These are phyloP conservation scores for Diaporthe vaccinii DNA, from an alignment of 2,329 filamentous ascomycete species.

Conservation along the genomic window DNA sequence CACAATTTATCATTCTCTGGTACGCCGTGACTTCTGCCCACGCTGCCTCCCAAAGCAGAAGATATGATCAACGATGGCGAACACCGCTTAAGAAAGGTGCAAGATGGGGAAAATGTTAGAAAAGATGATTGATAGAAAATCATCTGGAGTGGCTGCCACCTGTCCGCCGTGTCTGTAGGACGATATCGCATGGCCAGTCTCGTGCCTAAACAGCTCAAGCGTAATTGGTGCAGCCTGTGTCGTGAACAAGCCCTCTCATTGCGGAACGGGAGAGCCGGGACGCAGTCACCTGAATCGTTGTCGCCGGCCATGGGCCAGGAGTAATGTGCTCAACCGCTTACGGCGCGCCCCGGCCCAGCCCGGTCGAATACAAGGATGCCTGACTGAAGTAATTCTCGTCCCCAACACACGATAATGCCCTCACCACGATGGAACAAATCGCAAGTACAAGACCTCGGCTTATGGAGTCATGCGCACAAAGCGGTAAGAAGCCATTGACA, in stretches of 20 bases:
- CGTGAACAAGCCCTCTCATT: neutral
- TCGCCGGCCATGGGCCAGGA: neutral
- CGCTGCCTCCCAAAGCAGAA: neutral
- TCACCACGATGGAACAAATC: neutral
- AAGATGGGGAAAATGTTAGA: neutral
- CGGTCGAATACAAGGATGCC: neutral
- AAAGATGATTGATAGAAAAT: neutral
- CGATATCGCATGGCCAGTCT: neutral
- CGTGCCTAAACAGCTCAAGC: neutral
- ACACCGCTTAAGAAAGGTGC: neutral
- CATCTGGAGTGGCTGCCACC: too few relatives aligned
- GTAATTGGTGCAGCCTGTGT: neutral
- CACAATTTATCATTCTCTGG: too few relatives aligned
- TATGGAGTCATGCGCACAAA: neutral
- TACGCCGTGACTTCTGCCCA: too few relatives aligned
- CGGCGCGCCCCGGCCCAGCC: neutral
- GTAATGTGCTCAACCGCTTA: neutral
- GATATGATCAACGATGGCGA: neutral
- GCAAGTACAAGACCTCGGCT: neutral
- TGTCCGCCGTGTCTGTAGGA: neutral
- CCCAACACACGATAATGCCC: neutral
- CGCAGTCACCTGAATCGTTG: conserved; percentile 9
- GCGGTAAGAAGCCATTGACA: neutral
- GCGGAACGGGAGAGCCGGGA: neutral
- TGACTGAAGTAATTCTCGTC: neutral